phyloP scores from a whole-genome alignment of 148 eudicot species.

The Vaccinium corymbosum region DNA sequence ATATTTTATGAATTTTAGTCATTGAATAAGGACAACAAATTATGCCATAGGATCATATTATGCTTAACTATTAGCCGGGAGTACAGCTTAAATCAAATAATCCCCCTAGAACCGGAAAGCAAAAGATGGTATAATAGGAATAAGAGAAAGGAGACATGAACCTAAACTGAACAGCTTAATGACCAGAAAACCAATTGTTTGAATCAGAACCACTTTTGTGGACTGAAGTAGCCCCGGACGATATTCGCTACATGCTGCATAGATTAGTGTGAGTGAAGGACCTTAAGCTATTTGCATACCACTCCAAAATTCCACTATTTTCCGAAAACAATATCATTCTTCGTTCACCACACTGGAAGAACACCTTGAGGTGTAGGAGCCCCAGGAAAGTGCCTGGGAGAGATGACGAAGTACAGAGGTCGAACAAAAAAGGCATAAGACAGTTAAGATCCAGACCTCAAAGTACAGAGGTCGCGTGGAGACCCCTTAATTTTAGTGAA shows the following conservation, averaged over 20 bases:
- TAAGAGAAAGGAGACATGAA: constrained; percentile 10
- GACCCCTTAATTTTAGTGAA: background rate
- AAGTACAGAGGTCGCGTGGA: background rate
- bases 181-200: constrained; percentile 7
- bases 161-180: background rate
- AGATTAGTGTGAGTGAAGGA: background rate
- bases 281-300: background rate
- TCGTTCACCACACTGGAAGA: background rate
- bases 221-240: background rate
- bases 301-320: background rate
- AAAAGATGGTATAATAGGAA: background rate
- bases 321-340: background rate
- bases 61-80: background rate
- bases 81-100: background rate
- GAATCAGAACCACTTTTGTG: constrained; percentile 8
- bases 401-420: background rate
- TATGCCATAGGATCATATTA: background rate
- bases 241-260: background rate
- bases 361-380: background rate
- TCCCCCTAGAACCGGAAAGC: background rate
- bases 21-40: background rate
- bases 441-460: background rate
- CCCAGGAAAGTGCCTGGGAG: background rate
- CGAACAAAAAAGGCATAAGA: background rate
- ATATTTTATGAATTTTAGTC: background rate